These are phyloP conservation scores for Odonthalia washingtoniensis DNA, from an alignment of 31 red algal genomes.

Conservation along the genomic window DNA sequence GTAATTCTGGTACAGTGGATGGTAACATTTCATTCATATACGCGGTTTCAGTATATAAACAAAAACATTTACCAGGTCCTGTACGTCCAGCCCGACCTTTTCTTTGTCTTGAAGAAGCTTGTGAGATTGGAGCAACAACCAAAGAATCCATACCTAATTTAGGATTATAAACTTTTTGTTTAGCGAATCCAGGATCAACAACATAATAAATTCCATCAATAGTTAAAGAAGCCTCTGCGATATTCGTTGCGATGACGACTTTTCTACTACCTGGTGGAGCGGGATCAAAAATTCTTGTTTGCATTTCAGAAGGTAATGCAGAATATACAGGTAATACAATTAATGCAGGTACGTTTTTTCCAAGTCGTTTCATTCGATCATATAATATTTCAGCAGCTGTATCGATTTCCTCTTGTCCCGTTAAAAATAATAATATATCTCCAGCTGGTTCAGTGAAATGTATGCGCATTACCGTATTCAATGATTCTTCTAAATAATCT, in stretches of 20 bases:
- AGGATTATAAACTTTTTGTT: conserved; percentile 96
- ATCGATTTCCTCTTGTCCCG: conserved; percentile 96
- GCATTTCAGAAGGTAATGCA: conserved; percentile 81
- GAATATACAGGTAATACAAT: conserved; percentile 93
- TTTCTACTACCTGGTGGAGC: conserved; percentile 79
- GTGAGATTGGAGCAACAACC: conserved; percentile 86
- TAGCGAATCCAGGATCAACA: conserved; percentile 95
- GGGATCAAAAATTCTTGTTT: conserved; percentile 92
- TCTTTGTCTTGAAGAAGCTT: conserved; percentile 88
- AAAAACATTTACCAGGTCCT: conserved; percentile 92
- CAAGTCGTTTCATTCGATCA: conserved; percentile 73
- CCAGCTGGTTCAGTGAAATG: conserved; percentile 90
- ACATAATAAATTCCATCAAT: conserved; percentile 97
- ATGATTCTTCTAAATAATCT: conserved; percentile 91
- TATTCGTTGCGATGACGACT: conserved; percentile 93
- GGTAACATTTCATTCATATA: conserved; percentile 92
- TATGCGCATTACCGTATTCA: conserved; percentile 87
- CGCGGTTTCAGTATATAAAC: conserved; percentile 91
- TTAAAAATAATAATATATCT: conserved; percentile 94
- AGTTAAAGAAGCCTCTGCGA: conserved; percentile 95
- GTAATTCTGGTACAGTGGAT: conserved; percentile 84
- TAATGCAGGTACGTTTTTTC: conserved; percentile 64
- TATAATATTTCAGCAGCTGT: conserved; percentile 76
- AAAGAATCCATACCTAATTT: conserved; percentile 95
- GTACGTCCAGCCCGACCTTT: conserved; percentile 96